A percentile compares a stretch with the other conserved stretches of the same genome.
These are phyloP conservation scores for Plasmodium vivax DNA, from an alignment of 169 alveolate species.

Conservation along the genomic window DNA sequence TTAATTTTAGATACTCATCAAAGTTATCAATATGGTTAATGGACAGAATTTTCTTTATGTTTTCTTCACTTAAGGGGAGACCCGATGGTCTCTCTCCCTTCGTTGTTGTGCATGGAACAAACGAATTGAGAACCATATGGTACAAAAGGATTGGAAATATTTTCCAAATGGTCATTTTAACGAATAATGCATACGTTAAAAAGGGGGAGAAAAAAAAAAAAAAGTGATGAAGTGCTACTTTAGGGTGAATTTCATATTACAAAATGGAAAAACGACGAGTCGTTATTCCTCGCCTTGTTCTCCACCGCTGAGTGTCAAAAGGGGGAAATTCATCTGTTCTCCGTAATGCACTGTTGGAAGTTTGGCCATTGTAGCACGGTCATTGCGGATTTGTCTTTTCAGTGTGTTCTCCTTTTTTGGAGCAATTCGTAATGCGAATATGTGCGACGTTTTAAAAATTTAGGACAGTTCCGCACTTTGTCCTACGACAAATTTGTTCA, in stretches of 20 bases:
- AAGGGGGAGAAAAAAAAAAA: not conserved
- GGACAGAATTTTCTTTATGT: slow-evolving; percentile 7
- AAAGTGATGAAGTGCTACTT: not conserved
- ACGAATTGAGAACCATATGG: not conserved
- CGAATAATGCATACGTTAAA: not conserved
- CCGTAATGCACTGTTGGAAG: not conserved
- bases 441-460: not conserved
- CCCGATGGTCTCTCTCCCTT: not conserved
- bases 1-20: not conserved
- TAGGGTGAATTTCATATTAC: not conserved
- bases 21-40: not conserved
- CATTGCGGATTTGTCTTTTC: not conserved
- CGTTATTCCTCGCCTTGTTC: not conserved
- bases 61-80: slow-evolving; percentile 13
- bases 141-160: not conserved
- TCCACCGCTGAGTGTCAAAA: not conserved
- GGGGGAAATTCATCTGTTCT: not conserved
- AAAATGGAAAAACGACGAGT: not conserved
- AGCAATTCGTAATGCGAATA: not conserved
- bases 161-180: slow-evolving; percentile 6
- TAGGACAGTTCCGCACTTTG: not conserved
- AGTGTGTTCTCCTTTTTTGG: not conserved
- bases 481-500: not conserved
- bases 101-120: not conserved
- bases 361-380: not conserved